Percentiles rank a stretch among this genome's conserved stretches.
These are phyloP conservation scores for Coniophora puteana DNA, from an alignment of 1,284 basidiomycete species.

Conservation along the genomic window DNA sequence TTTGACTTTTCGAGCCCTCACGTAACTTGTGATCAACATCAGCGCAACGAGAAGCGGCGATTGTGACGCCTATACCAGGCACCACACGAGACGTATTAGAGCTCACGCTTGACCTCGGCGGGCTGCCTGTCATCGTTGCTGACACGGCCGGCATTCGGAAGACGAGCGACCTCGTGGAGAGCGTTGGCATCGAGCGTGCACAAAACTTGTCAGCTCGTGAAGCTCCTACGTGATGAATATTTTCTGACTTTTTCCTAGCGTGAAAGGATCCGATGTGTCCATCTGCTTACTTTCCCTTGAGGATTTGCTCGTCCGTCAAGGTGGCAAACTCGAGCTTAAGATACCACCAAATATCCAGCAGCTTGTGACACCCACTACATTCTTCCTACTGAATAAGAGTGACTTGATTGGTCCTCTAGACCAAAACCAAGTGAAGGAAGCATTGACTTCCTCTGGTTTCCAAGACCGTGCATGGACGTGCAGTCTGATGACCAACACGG, in stretches of 20 bases:
- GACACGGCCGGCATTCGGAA: conserved; percentile 85
- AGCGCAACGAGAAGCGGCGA: conserved; percentile 86
- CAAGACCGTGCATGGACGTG: conserved; percentile 43
- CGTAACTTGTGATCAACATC: conserved; percentile 2
- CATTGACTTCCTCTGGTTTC: conserved; percentile 7
- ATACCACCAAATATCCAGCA: conserved; percentile 45
- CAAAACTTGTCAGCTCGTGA: conserved; percentile 49
- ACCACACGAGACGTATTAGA: conserved; percentile 87
- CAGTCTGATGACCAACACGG: conserved; percentile 61
- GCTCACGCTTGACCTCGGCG: conserved; percentile 81
- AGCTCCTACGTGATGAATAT: conserved; percentile 3
- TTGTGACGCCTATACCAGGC: conserved; percentile 82
- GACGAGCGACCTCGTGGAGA: conserved; percentile 71
- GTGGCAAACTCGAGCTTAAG: conserved; percentile 19
- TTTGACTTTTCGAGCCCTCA: background rate
- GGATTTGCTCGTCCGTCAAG: conserved; percentile 33
- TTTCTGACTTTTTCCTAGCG: conserved; percentile 35
- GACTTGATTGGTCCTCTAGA: conserved; percentile 42
- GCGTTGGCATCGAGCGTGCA: conserved; percentile 79
- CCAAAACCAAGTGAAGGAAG: conserved; percentile 6
- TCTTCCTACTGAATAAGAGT: conserved; percentile 72
- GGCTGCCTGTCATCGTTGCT: conserved; percentile 73
- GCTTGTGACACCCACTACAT: conserved; percentile 51
- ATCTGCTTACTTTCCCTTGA: conserved; percentile 77
- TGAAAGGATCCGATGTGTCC: conserved; percentile 62